These are phyloP conservation scores for Aspergillus piperis DNA, from an alignment of 2,329 filamentous ascomycete genomes.

Conservation along the genomic window DNA sequence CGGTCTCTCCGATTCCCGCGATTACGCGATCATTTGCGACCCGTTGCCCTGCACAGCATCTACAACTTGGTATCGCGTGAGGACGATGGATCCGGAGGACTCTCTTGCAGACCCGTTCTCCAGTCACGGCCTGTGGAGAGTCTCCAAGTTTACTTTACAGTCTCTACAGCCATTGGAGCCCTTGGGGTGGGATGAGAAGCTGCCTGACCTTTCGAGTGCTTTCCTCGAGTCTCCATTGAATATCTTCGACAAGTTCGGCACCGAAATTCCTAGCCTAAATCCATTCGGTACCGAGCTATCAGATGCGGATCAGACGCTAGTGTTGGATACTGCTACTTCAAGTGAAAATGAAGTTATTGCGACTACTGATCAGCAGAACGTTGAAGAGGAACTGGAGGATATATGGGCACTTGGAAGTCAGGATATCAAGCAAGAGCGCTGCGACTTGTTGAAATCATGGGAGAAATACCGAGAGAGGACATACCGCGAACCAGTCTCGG, in stretches of 20 bases:
- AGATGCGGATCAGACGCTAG: slow-evolving; percentile 22
- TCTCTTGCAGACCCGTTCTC: slow-evolving; percentile 36
- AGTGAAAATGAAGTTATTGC: slow-evolving; percentile 25
- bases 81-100: slow-evolving; percentile 31
- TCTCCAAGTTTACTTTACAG: slow-evolving; percentile 43
- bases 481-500: slow-evolving; percentile 36
- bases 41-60: too few species aligned
- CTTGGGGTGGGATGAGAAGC: slow-evolving; percentile 33
- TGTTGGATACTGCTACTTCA: slow-evolving; percentile 23
- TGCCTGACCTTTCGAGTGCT: slow-evolving; percentile 33
- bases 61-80: background rate
- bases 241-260: slow-evolving; percentile 25
- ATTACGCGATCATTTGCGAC: too few species aligned
- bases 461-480: slow-evolving; percentile 40
- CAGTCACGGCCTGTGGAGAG: slow-evolving; percentile 39
- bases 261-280: slow-evolving; percentile 36
- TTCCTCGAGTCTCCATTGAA: slow-evolving; percentile 27
- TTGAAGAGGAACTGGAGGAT: slow-evolving; percentile 25
- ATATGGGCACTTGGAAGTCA: slow-evolving; percentile 40
- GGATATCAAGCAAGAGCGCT: slow-evolving; percentile 13
- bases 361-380: slow-evolving; percentile 20
- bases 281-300: slow-evolving; percentile 31
- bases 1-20: too few species aligned
- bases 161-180: slow-evolving; percentile 39
- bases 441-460: slow-evolving; percentile 40